Evolutionary conservation across 176 grass and related monocot genomes (phyloP), one percentile per base, ranked within the genome.

Genomic region (Dactylis glomerata): DNA sequence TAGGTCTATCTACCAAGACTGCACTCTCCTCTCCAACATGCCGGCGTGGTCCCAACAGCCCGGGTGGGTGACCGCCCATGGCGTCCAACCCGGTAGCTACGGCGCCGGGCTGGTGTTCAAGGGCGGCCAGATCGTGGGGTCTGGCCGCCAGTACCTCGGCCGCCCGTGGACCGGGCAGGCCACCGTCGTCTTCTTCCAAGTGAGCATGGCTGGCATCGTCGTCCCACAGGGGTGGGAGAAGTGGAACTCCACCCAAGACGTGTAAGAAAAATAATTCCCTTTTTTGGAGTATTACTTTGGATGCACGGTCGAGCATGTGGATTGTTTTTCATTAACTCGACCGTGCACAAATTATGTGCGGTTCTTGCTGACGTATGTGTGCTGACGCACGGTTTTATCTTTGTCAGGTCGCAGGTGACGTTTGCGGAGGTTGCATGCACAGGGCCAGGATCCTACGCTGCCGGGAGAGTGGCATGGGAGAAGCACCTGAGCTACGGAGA

Each of bases 121-220:
- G 77, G 78, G 84, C 68, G 87, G 91, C 74, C 56, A 2, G 11
- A 70, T 93, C 24, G 36, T 0, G 0, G 83, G 76, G 8, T 68
- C 83, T 0, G 87, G 85, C 5, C 66, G 22, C 14, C 65, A 67
- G 9, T 92, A 86, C 59, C 86, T 97, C 11, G 94, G 94, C 28
- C 89, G 88, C 69, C 81, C 94, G 0, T 97, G 94, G 94, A 92
- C 89, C 13, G 3, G 40, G 12, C 80, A 81, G 44, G 76, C 94
- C 5, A 86, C 90, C 17, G 92, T 92, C 30, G 66, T 97, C 5
- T 97, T 97, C 76, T 91, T 91, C 71, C 42, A 36, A 5, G 73
- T 84, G 32, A 12, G 8, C 22, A 92, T 97, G 88, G 36, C 12
- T 0, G n/a, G 23, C 52, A 19, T 75, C 36, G 59, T 97, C 24